Evolutionary conservation across 208 protist genomes (phyloP).

Genomic region (Trypanosoma congolense): DNA sequence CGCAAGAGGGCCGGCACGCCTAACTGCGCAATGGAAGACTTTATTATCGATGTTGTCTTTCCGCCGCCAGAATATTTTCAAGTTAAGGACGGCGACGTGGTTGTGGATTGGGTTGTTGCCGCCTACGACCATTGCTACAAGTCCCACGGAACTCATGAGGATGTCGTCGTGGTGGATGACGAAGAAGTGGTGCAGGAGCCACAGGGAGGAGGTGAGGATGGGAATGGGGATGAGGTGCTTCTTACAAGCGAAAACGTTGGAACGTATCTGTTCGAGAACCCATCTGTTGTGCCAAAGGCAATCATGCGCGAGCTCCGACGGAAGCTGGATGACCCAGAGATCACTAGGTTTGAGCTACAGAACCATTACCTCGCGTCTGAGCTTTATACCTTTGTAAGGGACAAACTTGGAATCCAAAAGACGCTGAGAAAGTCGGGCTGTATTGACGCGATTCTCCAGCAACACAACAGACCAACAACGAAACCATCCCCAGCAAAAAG

Average conservation of each 20-base stretch:
- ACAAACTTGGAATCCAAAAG: conserved; percentile 9
- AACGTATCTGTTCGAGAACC: conserved; percentile 53
- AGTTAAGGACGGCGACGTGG: conserved; percentile 2
- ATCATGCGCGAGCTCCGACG: conserved; percentile 52
- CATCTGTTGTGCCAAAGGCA: conserved; percentile 47
- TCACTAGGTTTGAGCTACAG: conserved; percentile 72
- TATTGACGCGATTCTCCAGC: conserved; percentile 14
- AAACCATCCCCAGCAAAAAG: not conserved
- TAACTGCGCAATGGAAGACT: conserved; percentile 54
- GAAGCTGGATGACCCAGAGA: conserved; percentile 35
- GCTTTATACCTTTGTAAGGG: conserved; percentile 41
- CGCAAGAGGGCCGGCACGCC: conserved; percentile 22
- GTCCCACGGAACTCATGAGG: not conserved
- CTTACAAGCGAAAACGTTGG: conserved; percentile 77
- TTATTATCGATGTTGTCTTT: conserved; percentile 84
- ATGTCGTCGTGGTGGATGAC: not conserved
- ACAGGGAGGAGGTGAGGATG: conserved; percentile 29
- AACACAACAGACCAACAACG: conserved; percentile 5
- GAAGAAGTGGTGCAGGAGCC: conserved; percentile 9
- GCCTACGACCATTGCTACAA: conserved; percentile 64
- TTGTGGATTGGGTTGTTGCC: conserved; percentile 68
- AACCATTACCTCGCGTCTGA: conserved; percentile 76
- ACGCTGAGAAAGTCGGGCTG: conserved; percentile 16
- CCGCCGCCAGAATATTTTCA: conserved; percentile 25
- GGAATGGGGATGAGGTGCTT: conserved; percentile 43